Conservation (phyloP, 2,329 filamentous ascomycete genomes). For the Karstenula rhodostoma region DNA sequence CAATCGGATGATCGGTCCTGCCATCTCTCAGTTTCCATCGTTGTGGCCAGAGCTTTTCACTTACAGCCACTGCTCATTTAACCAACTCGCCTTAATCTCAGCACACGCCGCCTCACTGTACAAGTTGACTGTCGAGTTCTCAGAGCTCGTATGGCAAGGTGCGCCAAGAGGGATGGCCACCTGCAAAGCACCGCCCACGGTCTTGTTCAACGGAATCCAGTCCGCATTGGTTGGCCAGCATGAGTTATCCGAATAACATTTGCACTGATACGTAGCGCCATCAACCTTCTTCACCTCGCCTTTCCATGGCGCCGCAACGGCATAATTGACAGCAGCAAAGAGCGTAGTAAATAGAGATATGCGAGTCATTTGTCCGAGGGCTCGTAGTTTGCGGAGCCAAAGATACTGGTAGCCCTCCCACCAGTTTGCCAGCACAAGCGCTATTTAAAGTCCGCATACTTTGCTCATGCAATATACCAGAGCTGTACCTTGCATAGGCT, state of each 20-base stretch:
- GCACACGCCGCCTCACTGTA: conserved; percentile 39
- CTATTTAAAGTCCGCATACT: conserved; percentile 8
- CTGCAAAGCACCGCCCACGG: conserved; percentile 37
- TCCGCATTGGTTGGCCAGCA: conserved; percentile 42
- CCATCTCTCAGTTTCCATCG: conserved; percentile 9
- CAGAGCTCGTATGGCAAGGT: conserved; percentile 37
- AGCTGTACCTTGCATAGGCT: conserved; percentile 8
- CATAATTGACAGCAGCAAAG: conserved; percentile 29
- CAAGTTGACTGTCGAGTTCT: conserved; percentile 28
- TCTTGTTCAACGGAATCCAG: conserved; percentile 41
- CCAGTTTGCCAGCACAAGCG: background rate
- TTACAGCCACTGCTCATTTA: conserved; percentile 43
- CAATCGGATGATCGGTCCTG: conserved; percentile 44
- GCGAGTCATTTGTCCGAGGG: conserved; percentile 33
- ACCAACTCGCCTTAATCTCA: conserved; percentile 36
- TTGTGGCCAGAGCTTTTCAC: conserved; percentile 10
- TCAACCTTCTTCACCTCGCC: conserved; percentile 39
- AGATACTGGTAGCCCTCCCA: background rate
- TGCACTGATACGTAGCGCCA: conserved; percentile 41
- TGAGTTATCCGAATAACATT: conserved; percentile 46
- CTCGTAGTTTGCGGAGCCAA: background rate
- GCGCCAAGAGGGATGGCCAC: conserved; percentile 41
- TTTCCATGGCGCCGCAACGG: conserved; percentile 33
- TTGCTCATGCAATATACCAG: background rate
- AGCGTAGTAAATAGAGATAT: conserved; percentile 29